Conservation (phyloP, 768 basidiomycete species). For the Suillus americanus region DNA sequence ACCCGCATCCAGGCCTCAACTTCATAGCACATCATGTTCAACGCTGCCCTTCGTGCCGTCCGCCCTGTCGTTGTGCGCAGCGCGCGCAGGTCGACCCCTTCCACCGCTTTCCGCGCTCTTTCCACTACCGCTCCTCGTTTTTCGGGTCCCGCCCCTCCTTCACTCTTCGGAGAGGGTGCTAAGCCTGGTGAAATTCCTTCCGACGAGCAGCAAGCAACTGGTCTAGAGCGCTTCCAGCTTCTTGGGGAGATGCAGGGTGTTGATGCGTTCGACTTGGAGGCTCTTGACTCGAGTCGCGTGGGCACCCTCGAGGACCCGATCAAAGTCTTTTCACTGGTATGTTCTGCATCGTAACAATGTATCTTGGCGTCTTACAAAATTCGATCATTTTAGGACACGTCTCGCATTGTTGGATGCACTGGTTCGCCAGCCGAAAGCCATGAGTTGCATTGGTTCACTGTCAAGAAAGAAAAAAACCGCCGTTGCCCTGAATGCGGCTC, state of each 20-base stretch:
- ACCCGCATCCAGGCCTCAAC: slow-evolving; percentile 11
- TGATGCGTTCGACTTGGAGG: slow-evolving; percentile 85
- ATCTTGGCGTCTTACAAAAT: slow-evolving; percentile 1
- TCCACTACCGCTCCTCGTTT: slow-evolving; percentile 54
- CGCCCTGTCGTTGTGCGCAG: slow-evolving; percentile 25
- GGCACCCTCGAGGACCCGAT: slow-evolving; percentile 89
- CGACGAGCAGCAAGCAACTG: slow-evolving; percentile 89
- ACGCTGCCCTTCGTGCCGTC: slow-evolving; percentile 23
- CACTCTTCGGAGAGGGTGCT: slow-evolving; percentile 70
- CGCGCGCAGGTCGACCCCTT: slow-evolving; percentile 19
- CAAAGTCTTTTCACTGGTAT: slow-evolving; percentile 81
- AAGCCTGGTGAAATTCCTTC: slow-evolving; percentile 77
- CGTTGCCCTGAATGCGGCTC: slow-evolving; percentile 95
- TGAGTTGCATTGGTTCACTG: slow-evolving; percentile 83
- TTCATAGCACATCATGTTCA: slow-evolving; percentile 25
- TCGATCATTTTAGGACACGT: slow-evolving; percentile 53
- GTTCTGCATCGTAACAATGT: slow-evolving; percentile 31
- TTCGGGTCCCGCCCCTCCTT: slow-evolving; percentile 63
- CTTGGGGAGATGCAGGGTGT: slow-evolving; percentile 86
- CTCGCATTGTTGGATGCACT: slow-evolving; percentile 91
- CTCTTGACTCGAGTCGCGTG: slow-evolving; percentile 79
- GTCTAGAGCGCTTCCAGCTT: slow-evolving; percentile 93
- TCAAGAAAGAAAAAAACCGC: slow-evolving; percentile 61
- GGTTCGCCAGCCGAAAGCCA: slow-evolving; percentile 95
- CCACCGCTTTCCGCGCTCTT: slow-evolving; percentile 49